Conservation (phyloP, 768 basidiomycete genomes). For the Neoboletus brunneissimus region DNA sequence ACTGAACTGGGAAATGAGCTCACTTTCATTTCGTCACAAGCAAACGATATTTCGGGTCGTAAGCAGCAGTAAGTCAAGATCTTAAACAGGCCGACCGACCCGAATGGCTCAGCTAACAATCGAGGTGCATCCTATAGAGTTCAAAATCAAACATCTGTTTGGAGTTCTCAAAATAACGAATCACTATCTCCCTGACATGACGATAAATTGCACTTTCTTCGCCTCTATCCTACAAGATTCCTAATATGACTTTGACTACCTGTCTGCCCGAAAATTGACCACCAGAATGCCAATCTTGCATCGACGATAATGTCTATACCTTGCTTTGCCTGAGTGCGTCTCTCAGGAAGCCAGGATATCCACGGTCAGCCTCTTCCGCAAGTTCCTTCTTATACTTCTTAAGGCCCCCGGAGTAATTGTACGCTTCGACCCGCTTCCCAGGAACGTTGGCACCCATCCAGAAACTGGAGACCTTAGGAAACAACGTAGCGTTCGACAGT, state of each 20-base stretch:
- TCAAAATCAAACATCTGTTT: too few species aligned
- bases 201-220: not conserved
- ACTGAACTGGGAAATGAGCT: too few species aligned
- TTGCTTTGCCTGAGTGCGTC: not conserved
- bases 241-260: not conserved
- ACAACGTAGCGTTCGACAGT: not conserved
- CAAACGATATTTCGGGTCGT: not conserved
- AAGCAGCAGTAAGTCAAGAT: not conserved
- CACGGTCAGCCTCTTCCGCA: constrained; percentile 3
- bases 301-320: not conserved
- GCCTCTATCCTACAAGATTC: not conserved
- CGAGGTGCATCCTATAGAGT: too few species aligned
- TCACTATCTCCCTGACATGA: not conserved
- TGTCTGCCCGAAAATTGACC: not conserved
- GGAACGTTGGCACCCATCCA: constrained; percentile 11
- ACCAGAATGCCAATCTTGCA: not conserved
- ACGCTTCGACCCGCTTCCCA: constrained; percentile 7
- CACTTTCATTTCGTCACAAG: not conserved
- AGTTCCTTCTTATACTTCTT: constrained; percentile 10
- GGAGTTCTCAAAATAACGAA: not conserved
- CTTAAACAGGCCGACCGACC: not conserved
- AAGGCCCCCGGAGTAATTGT: constrained; percentile 5
- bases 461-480: constrained; percentile 7
- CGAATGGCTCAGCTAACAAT: too few species aligned
- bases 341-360: constrained; percentile 9